Conservation (phyloP, 2,329 filamentous ascomycete genomes). For the Trichoderma sp. region DNA sequence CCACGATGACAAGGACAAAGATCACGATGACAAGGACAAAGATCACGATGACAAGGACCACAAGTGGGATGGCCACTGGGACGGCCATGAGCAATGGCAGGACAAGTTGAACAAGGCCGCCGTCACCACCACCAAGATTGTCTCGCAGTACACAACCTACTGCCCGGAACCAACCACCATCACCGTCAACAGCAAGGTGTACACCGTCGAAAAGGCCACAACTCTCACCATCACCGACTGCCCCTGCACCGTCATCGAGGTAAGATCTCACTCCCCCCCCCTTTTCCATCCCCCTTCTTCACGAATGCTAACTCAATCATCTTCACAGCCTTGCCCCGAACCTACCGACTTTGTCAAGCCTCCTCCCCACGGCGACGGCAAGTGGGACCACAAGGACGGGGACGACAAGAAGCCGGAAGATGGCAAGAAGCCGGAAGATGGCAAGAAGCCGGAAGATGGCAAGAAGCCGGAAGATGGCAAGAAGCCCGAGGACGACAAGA, state of each 20-base stretch:
- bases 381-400: background rate
- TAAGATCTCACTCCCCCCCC: conserved; percentile 24
- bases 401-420: background rate
- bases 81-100: background rate
- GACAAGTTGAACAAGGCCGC: conserved; percentile 26
- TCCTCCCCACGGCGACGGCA: no score
- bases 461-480: background rate
- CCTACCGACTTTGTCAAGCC: background rate
- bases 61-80: background rate
- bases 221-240: conserved; percentile 55
- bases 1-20: background rate
- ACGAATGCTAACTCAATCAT: background rate
- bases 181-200: conserved; percentile 48
- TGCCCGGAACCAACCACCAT: conserved; percentile 50
- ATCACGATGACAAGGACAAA: background rate
- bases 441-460: background rate
- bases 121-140: conserved; percentile 34
- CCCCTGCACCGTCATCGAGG: conserved; percentile 46
- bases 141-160: conserved; percentile 38
- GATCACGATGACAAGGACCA: background rate
- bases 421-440: background rate
- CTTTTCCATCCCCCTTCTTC: background rate
- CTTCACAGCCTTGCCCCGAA: background rate
- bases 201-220: conserved; percentile 52
- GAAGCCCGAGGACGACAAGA: background rate